Base-by-base conservation (phyloP, 2,329 filamentous ascomycete species). In the Monilinia polystroma region DNA sequence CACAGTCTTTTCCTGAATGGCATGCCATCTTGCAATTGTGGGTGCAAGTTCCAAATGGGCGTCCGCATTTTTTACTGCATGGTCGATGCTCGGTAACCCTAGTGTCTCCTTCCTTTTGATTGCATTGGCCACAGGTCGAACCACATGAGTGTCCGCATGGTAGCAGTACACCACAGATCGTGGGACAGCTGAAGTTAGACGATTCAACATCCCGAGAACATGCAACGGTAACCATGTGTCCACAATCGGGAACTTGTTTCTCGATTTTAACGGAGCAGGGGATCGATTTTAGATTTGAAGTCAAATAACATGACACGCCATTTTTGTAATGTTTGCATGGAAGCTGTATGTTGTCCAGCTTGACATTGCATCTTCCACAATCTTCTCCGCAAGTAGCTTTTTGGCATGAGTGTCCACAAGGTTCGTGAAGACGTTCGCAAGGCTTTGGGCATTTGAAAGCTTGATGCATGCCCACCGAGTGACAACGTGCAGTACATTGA, bases 71-170 rank as follows among this genome's bases (percentile, higher is more conserved):
- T 55, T 81, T 78, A 0, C 62, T 68, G 72, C 87, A 89, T 2
- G 70, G 57, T 1, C 77, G 79, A 69, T 90, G 86, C 23, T 80
- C 73, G 5, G 74, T 70, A 0, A 69, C 55, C 0, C 29, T 51
- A n/a, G 79, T 63, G 0, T 75, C 77, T 1, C 73, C 73, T 4
- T 76, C 69, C 26, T 76, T 77, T 2, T 59, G 70, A 51, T 78
- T 79, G 74, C 89, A 91, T 0, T 67, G 64, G 2, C 68, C 75
- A 72, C 88, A 91, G 7, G 49, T 64, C 0, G 77, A 78, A 5
- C 71, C 77, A 74, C 88, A 91, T 0, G 59, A 58, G 72, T 90
- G 88, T 0, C 88, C 87, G 69, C 89, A 92, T 0, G 75, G 38
- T 0, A 86, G 78, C 0, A 73, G 53, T 0, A 70, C 69, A 0